Conservation (phyloP, 2,329 filamentous ascomycete genomes). For the Fusarium sp. region DNA sequence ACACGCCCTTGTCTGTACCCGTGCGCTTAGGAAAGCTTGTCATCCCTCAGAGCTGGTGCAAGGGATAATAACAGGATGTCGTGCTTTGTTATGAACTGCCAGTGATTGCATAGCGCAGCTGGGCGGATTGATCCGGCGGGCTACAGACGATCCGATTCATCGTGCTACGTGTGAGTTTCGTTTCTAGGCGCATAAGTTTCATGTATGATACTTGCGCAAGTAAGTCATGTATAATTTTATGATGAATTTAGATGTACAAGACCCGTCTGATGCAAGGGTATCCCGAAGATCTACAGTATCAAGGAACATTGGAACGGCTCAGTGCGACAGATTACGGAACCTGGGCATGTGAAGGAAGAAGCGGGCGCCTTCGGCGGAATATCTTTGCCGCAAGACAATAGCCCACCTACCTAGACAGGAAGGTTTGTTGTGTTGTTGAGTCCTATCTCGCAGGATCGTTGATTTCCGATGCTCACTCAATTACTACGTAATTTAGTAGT, state of each 20-base stretch:
- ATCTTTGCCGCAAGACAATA: conserved; percentile 11
- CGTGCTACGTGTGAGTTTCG: conserved; percentile 18
- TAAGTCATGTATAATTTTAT: conserved; percentile 2
- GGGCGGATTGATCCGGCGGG: conserved; percentile 35
- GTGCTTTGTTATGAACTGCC: conserved; percentile 10
- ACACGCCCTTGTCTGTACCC: conserved; percentile 2
- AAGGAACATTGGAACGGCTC: conserved; percentile 7
- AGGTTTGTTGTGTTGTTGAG: conserved; percentile 20
- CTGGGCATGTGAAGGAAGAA: conserved; percentile 3
- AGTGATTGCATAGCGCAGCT: conserved; percentile 17
- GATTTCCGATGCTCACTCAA: conserved; percentile 3
- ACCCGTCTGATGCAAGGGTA: conserved; percentile 9
- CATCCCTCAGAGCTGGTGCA: conserved; percentile 9
- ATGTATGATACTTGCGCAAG: not conserved
- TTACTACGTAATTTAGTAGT: not conserved
- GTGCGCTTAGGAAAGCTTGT: conserved; percentile 13
- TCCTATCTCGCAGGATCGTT: not conserved
- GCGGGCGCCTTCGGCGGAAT: conserved; percentile 8
- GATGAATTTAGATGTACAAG: not conserved
- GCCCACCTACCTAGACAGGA: conserved; percentile 13
- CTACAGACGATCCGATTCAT: conserved; percentile 29
- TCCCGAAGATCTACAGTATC: conserved; percentile 13
- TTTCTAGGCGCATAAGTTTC: conserved; percentile 15
- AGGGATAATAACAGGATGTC: conserved; percentile 16
- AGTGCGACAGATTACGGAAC: conserved; percentile 12